These are phyloP conservation scores for Carpinus fangiana DNA, from an alignment of 306 rosid genomes.

Conservation along the genomic window DNA sequence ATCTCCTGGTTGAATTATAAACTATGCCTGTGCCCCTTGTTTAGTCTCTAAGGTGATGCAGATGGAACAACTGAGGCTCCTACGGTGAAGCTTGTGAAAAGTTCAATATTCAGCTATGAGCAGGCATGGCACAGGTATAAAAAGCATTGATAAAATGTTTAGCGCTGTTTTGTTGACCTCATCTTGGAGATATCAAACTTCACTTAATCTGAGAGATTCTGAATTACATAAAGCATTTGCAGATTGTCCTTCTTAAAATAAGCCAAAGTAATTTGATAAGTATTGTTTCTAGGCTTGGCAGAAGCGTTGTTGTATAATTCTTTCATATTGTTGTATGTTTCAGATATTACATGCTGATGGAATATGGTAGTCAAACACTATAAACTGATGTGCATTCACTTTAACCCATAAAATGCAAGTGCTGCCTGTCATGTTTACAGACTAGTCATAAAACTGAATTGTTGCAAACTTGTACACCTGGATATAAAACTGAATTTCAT, in stretches of 20 bases:
- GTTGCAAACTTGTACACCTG: background rate
- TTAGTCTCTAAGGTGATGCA: constrained; percentile 52
- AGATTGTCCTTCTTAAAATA: background rate
- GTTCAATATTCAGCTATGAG: constrained; percentile 92
- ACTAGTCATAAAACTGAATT: background rate
- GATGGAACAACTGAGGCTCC: constrained; percentile 68
- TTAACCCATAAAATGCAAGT: background rate
- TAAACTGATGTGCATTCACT: background rate
- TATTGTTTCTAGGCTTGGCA: background rate
- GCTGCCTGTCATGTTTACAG: background rate
- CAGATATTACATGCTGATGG: background rate
- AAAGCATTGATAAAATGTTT: constrained; percentile 26
- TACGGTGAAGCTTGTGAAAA: constrained; percentile 82
- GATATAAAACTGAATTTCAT: background rate
- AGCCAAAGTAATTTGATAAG: background rate
- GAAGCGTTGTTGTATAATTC: background rate
- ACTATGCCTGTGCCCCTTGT: constrained; percentile 28
- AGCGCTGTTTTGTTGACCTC: background rate
- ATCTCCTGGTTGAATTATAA: constrained; percentile 22
- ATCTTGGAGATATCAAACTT: constrained; percentile 9
- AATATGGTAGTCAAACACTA: background rate
- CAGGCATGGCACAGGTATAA: constrained; percentile 98
- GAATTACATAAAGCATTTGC: background rate
- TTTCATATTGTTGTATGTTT: background rate
- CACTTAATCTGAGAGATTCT: constrained; percentile 1